Conservation (phyloP, 441 rosid genomes). For the Hura crepitans region DNA sequence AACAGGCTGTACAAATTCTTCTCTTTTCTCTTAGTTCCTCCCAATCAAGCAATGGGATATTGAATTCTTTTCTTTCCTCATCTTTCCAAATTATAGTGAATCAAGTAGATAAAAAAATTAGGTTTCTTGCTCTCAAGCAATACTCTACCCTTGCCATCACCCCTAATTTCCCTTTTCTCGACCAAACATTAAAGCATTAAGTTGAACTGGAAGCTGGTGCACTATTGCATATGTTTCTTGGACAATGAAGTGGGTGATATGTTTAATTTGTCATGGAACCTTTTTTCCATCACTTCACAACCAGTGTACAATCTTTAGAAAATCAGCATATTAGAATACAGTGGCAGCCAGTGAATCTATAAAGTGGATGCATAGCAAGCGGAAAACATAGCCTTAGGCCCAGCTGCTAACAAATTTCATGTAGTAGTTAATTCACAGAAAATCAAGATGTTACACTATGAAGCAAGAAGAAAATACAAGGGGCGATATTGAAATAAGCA, state of each 20-base stretch:
- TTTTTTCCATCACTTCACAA: too few relatives aligned
- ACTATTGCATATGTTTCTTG: background rate
- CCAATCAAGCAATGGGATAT: background rate
- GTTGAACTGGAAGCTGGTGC: background rate
- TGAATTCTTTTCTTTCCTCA: background rate
- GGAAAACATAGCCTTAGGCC: background rate
- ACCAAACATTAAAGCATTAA: background rate
- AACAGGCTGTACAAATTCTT: too few relatives aligned
- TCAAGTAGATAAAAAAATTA: background rate
- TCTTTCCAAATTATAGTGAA: background rate
- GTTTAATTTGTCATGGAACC: background rate
- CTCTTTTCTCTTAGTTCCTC: background rate
- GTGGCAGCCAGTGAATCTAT: background rate
- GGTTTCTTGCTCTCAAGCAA: background rate
- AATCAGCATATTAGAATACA: background rate
- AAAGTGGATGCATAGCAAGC: background rate
- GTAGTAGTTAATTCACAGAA: background rate
- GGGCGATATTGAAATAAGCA: background rate
- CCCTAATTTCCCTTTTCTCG: background rate
- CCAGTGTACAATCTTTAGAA: background rate
- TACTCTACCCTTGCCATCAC: background rate
- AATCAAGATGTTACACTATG: background rate
- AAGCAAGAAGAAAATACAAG: background rate
- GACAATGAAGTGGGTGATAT: background rate
- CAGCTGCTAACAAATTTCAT: background rate